These are phyloP conservation scores for Venturia nashicola DNA, from an alignment of 2,329 filamentous ascomycete genomes.

Conservation along the genomic window DNA sequence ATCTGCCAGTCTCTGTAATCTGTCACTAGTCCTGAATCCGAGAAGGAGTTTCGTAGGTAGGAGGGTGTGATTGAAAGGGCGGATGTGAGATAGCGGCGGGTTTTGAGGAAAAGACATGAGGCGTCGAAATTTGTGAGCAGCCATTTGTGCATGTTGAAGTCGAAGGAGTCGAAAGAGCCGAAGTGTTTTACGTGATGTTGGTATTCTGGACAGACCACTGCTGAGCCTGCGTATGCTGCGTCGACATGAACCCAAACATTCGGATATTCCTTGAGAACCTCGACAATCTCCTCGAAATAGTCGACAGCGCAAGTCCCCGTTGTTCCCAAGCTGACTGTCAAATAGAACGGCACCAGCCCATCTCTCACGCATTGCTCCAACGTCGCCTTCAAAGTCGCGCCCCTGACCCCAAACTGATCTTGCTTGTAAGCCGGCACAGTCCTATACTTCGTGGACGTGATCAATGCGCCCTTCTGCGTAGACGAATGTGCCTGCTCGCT, in stretches of 20 bases:
- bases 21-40: constrained; percentile 72
- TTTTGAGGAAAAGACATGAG: constrained; percentile 62
- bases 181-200: constrained; percentile 54
- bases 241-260: constrained; percentile 86
- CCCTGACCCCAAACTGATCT: constrained; percentile 60
- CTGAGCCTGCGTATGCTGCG: constrained; percentile 81
- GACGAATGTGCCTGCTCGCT: constrained; percentile 71
- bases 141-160: constrained; percentile 98
- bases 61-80: constrained; percentile 68
- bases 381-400: constrained; percentile 44
- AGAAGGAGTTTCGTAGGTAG: constrained; percentile 73
- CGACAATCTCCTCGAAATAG: constrained; percentile 59
- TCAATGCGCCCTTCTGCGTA: constrained; percentile 75
- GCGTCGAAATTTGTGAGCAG: constrained; percentile 85
- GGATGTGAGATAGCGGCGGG: constrained; percentile 62
- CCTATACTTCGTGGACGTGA: constrained; percentile 73
- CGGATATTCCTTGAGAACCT: constrained; percentile 40
- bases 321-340: constrained; percentile 74
- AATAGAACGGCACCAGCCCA: constrained; percentile 72
- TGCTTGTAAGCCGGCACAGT: constrained; percentile 50
- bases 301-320: constrained; percentile 84
- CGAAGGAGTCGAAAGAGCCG: constrained; percentile 68
- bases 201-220: constrained; percentile 71
- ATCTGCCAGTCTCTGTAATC: constrained; percentile 98
- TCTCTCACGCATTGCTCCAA: constrained; percentile 54